These are phyloP conservation scores for Triticum monococcum DNA, from an alignment of 176 grass and related monocot species.

Conservation along the genomic window DNA sequence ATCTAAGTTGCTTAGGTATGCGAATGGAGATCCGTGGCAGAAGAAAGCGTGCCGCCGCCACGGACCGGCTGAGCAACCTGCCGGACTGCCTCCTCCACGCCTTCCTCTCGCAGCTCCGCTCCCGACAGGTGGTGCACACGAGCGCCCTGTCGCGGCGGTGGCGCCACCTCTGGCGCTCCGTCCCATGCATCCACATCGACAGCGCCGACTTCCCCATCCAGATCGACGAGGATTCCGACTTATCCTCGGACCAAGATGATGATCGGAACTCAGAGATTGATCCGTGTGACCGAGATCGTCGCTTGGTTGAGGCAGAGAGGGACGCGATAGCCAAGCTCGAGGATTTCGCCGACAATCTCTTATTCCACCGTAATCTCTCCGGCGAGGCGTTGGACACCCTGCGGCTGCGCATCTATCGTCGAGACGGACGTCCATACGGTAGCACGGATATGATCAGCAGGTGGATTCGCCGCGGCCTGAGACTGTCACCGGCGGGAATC, in stretches of 20 bases:
- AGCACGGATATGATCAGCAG: not conserved
- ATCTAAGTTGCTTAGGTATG: too few relatives aligned
- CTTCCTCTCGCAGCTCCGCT: not conserved
- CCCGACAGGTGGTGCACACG: not conserved
- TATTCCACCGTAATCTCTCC: not conserved
- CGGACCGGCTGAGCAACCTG: not conserved
- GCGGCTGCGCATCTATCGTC: not conserved
- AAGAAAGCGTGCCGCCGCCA: not conserved
- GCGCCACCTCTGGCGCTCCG: not conserved
- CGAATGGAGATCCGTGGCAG: not conserved
- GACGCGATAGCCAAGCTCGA: not conserved
- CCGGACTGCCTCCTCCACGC: not conserved
- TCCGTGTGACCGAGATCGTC: too few relatives aligned
- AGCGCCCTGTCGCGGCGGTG: not conserved
- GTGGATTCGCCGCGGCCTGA: constrained; percentile 1
- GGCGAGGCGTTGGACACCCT: not conserved
- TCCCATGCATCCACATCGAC: not conserved
- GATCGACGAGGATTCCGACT: too few relatives aligned
- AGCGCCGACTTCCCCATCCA: not conserved
- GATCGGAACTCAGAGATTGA: too few relatives aligned
- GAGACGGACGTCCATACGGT: not conserved
- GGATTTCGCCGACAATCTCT: not conserved
- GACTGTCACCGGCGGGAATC: not conserved
- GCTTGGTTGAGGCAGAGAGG: not conserved
- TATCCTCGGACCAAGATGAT: too few relatives aligned